These are phyloP conservation scores for Fusarium domesticum DNA, from an alignment of 2,329 filamentous ascomycete genomes.

Conservation along the genomic window DNA sequence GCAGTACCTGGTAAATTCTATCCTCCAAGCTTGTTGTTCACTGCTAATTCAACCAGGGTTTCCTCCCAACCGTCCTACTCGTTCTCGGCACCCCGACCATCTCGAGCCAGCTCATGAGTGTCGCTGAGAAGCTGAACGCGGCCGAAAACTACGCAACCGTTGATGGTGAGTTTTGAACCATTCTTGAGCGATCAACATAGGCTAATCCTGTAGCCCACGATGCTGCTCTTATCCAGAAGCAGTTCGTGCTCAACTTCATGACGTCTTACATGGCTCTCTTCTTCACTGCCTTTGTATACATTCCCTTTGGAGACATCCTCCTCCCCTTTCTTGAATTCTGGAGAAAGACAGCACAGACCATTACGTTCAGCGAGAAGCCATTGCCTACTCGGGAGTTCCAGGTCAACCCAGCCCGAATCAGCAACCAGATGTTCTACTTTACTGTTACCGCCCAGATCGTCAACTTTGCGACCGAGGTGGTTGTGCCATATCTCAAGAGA, in stretches of 20 bases:
- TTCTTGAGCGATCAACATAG: conserved; percentile 4
- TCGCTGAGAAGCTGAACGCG: conserved; percentile 74
- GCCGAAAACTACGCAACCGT: conserved; percentile 91
- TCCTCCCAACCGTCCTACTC: conserved; percentile 85
- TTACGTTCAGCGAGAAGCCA: conserved; percentile 73
- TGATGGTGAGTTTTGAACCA: conserved; percentile 47
- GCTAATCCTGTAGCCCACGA: conserved; percentile 59
- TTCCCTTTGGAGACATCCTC: conserved; percentile 81
- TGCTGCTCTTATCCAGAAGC: conserved; percentile 82
- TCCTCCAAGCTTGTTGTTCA: background rate
- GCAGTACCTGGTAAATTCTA: conserved; percentile 62
- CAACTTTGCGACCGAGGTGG: conserved; percentile 77
- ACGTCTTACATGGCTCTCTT: conserved; percentile 92
- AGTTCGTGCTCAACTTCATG: conserved; percentile 95
- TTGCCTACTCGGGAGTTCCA: conserved; percentile 65
- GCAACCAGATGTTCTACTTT: conserved; percentile 92
- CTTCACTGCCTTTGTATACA: conserved; percentile 89
- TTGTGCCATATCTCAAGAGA: conserved; percentile 83
- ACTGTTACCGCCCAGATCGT: conserved; percentile 92
- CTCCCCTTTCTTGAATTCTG: conserved; percentile 86
- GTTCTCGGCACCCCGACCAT: conserved; percentile 77
- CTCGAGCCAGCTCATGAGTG: conserved; percentile 67
- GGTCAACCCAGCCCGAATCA: conserved; percentile 79
- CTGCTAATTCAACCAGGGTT: conserved; percentile 55
- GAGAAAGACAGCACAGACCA: conserved; percentile 67